A percentile compares a stretch with the other conserved stretches of the same genome.
Conservation (phyloP, 148 eudicot genomes). For the Spergularia bocconei region DNA sequence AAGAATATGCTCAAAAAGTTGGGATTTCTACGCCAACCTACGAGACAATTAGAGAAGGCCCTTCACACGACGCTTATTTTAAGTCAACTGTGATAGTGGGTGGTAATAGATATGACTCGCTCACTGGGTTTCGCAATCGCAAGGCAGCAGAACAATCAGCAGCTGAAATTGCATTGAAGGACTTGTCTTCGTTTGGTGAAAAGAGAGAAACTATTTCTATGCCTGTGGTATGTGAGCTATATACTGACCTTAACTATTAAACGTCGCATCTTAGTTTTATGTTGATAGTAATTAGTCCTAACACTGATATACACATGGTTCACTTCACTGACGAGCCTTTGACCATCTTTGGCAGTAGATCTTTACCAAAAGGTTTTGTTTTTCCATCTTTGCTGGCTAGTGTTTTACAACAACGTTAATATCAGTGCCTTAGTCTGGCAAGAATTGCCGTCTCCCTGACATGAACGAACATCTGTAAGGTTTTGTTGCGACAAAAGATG, state of each 20-base stretch:
- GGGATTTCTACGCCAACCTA: constrained; percentile 70
- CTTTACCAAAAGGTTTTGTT: neutral
- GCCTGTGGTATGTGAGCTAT: constrained; percentile 65
- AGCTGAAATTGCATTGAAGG: constrained; percentile 83
- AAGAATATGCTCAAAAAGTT: constrained; percentile 85
- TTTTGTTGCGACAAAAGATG: neutral
- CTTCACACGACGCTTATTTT: constrained; percentile 84
- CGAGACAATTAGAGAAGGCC: constrained; percentile 88
- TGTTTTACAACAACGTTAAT: neutral
- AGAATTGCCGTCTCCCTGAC: neutral
- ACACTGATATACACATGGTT: neutral
- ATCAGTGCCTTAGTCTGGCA: neutral
- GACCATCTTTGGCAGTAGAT: neutral
- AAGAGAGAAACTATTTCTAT: constrained; percentile 40
- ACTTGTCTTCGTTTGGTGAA: constrained; percentile 42
- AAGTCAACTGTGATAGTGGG: constrained; percentile 73
- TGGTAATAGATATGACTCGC: constrained; percentile 65
- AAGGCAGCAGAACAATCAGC: constrained; percentile 98
- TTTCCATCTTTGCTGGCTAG: neutral
- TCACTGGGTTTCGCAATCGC: constrained; percentile 77
- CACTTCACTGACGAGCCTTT: neutral
- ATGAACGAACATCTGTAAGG: neutral
- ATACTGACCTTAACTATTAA: neutral
- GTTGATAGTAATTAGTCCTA: neutral
- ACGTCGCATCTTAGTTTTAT: neutral